phyloP scores from a whole-genome alignment of 148 eudicot species.

The Heliamphora exappendiculata region DNA sequence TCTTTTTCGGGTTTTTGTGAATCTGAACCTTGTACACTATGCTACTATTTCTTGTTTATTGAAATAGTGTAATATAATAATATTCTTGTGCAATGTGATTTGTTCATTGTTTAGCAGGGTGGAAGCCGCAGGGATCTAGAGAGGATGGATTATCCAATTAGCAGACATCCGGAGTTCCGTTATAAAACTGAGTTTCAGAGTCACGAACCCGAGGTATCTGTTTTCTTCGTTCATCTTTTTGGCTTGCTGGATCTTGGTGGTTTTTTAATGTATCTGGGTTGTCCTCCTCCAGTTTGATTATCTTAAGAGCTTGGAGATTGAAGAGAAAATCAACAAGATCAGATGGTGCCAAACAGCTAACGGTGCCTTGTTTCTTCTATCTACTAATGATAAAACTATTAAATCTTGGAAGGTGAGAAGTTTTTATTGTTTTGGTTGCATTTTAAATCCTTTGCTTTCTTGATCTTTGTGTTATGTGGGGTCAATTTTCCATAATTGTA shows the following conservation, averaged over 20 bases:
- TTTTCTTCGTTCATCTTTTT: neutral
- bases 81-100: conserved; percentile 4
- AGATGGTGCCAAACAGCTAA: conserved; percentile 96
- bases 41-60: neutral
- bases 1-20: conserved; percentile 8
- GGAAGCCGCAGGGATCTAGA: conserved; percentile 70
- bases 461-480: conserved; percentile 2
- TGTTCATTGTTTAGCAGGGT: conserved; percentile 34
- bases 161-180: conserved; percentile 91
- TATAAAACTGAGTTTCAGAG: conserved; percentile 99
- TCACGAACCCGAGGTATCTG: conserved; percentile 93
- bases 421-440: neutral
- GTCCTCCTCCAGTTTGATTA: conserved; percentile 77
- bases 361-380: conserved; percentile 85
- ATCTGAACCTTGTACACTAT: neutral
- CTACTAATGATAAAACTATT: conserved; percentile 94
- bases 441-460: neutral
- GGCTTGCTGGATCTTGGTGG: conserved; percentile 5
- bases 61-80: neutral
- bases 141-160: conserved; percentile 53
- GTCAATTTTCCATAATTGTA: neutral
- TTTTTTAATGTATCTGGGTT: conserved; percentile 9
- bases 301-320: conserved; percentile 98
- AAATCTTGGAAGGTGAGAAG: conserved; percentile 87
- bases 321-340: conserved; percentile 99